A percentile compares a stretch with the other conserved stretches of the same genome.
Conservation (phyloP, 768 basidiomycete genomes). For the Pulveroboletus frians region DNA sequence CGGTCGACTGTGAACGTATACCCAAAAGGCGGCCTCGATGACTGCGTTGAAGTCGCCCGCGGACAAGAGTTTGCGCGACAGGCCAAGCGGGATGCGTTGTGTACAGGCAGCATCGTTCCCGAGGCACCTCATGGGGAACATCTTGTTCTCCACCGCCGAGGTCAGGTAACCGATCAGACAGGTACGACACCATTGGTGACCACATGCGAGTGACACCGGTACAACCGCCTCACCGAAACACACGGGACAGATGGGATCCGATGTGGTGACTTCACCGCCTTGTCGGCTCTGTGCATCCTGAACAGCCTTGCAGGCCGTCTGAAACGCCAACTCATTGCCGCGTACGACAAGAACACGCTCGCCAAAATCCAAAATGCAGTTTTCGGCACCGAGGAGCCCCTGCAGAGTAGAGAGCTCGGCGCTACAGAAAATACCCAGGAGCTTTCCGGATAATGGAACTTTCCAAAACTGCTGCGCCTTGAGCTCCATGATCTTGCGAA, state of each 20-base stretch:
- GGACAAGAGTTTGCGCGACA: constrained; percentile 48
- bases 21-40: constrained; percentile 54
- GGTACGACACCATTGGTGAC: constrained; percentile 62
- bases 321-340: constrained; percentile 42
- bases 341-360: constrained; percentile 45
- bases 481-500: constrained; percentile 43
- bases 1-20: constrained; percentile 54
- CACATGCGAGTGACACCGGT: constrained; percentile 54
- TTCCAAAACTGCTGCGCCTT: constrained; percentile 37
- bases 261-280: constrained; percentile 24
- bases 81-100: constrained; percentile 47
- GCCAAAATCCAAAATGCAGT: constrained; percentile 44
- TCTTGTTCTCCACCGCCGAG: constrained; percentile 50
- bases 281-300: constrained; percentile 33
- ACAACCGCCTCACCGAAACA: constrained; percentile 56
- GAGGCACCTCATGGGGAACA: constrained; percentile 70
- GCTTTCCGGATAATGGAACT: constrained; percentile 44
- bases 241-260: constrained; percentile 51
- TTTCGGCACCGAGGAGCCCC: constrained; percentile 50
- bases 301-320: constrained; percentile 37
- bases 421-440: constrained; percentile 44
- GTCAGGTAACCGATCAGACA: constrained; percentile 58
- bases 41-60: constrained; percentile 51
- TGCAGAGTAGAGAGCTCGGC: constrained; percentile 44
- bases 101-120: constrained; percentile 59